phyloP scores from a whole-genome alignment of 805 yeast genomes.

The Suhomyces pyralidae region DNA sequence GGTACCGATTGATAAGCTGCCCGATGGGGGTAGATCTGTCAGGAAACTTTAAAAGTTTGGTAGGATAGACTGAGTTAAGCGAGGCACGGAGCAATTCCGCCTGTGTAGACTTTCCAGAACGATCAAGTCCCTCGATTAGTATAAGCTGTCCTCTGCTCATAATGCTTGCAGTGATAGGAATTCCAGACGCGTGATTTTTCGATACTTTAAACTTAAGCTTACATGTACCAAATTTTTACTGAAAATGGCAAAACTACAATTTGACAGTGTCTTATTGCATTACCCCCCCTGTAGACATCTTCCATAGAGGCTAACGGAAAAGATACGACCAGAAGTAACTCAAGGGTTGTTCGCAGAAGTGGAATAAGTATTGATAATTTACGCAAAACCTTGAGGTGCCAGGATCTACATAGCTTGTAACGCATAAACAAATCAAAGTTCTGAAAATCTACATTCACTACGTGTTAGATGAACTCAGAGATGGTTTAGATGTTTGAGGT shows the following conservation, averaged over 20 bases:
- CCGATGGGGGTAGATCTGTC: constrained; percentile 86
- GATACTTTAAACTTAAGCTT: no score
- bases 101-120: constrained; percentile 95
- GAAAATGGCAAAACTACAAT: no score
- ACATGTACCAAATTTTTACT: no score
- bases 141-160: constrained; percentile 66
- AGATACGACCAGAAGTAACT: not conserved
- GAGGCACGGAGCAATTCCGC: constrained; percentile 31
- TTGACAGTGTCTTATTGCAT: no score
- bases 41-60: constrained; percentile 72
- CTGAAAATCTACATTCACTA: not conserved
- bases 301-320: no score
- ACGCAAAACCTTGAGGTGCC: no score
- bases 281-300: no score
- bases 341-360: not conserved
- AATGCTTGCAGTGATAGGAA: not conserved
- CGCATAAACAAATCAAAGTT: not conserved
- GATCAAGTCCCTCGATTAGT: constrained; percentile 86
- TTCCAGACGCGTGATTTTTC: not conserved
- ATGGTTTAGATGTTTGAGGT: constrained; percentile 18
- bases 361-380: no score
- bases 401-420: not conserved
- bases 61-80: constrained; percentile 11
- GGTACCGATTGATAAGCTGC: constrained; percentile 66
- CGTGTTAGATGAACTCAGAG: not conserved